Evolutionary conservation across 805 yeast species (phyloP).

Genomic region (Candida arabinofermentans): DNA sequence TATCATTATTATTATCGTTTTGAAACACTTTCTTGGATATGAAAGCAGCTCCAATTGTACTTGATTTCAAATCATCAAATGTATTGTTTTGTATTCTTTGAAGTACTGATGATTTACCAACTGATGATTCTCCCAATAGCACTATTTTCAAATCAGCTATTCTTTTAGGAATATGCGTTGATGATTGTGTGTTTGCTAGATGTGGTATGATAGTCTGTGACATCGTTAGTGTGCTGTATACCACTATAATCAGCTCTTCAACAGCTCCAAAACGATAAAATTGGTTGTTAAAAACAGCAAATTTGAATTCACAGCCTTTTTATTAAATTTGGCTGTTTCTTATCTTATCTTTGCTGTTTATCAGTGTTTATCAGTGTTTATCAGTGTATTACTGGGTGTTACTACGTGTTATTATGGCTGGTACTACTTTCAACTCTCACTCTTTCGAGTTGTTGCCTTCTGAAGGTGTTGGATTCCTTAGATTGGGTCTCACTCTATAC

Average conservation of each 20-base stretch:
- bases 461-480: slow-evolving; percentile 23
- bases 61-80: slow-evolving; percentile 77
- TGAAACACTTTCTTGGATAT: slow-evolving; percentile 69
- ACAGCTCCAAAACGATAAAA: too few species aligned
- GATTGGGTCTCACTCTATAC: slow-evolving; percentile 25
- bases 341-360: too few species aligned
- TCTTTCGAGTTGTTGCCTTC: slow-evolving; percentile 23
- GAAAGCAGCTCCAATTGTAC: slow-evolving; percentile 99
- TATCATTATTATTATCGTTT: slow-evolving; percentile 24
- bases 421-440: slow-evolving; percentile 1
- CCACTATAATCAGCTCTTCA: too few species aligned
- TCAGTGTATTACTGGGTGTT: too few species aligned
- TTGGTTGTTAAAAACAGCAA: too few species aligned
- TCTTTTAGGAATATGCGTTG: slow-evolving; percentile 19
- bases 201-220: slow-evolving; percentile 18
- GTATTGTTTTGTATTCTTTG: slow-evolving; percentile 68
- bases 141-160: slow-evolving; percentile 34
- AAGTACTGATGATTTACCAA: slow-evolving; percentile 71
- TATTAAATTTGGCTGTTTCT: too few species aligned
- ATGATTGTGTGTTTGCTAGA: slow-evolving; percentile 4
- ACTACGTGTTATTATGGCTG: background rate
- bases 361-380: too few species aligned
- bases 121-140: slow-evolving; percentile 50
- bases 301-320: too few species aligned
- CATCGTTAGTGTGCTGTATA: background rate